Evolutionary conservation across 768 basidiomycete genomes (phyloP), one percentile per base, ranked within the genome.

Genomic region (Lentinula raphanica): DNA sequence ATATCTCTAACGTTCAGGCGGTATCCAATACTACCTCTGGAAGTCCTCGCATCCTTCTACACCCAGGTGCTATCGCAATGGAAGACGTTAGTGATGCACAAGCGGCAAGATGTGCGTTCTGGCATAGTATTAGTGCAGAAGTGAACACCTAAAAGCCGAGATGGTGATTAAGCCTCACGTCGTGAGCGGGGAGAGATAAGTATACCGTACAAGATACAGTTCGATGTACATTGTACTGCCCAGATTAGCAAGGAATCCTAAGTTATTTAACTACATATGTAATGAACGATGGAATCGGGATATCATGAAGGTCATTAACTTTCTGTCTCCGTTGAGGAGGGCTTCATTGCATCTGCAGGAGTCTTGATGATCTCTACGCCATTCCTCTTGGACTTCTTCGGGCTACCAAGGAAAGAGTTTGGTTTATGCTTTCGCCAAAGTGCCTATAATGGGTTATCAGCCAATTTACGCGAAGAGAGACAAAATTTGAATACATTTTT

Each of bases 61-160:
- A 58, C 44, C 58, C 58, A 32, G 58, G 58, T 4, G 49, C 27
- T 51, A 23, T 58, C 12, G 27, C 23, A 13, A 58, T 58, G 58
- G 58, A 58, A 21, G 28, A 50, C 5, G 35, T 58, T 6, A 44
- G 27, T 6, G 58, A 53, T 31, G 48, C 48, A 38, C 42, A 38
- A 39, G 49, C 48, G 17, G 36, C 15, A 36, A 32, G 49, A 45
- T 58, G 58, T 48, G 58, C 58, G n/a, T 58, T 58, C 58, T 58
- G 58, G 58, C 58, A 58, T 38, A 58, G 58, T 44, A 40, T 58
- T 7, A 45, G 58, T 27, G 35, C 32, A 19, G 58, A 58, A 51
- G 5, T 58, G 6, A 50, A 27, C 27, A 58, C 58, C 5, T 58
- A 2, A 58, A 38, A 35, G 8, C 13, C 8, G 8, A 35, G 5